Base-by-base conservation (phyloP, 441 rosid genomes). In the Heliophila coronopifolia region DNA sequence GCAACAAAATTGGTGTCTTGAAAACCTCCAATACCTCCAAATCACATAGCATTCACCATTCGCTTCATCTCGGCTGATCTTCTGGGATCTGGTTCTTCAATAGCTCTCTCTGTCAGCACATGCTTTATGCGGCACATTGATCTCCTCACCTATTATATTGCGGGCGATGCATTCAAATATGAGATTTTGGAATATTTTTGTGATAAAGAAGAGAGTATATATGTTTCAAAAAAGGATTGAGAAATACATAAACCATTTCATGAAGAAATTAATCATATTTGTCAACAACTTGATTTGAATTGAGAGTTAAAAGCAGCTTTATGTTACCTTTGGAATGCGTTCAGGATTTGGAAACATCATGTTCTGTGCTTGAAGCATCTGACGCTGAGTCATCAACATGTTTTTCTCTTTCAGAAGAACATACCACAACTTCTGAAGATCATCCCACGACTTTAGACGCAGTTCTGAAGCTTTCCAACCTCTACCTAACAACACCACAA, bases 381-480 rank as follows among this genome's bases (percentile, higher is more conserved):
- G 94, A 14, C 82, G 80, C 53, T 89, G 97, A 59, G 88, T 81
- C 93, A 86, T 83, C 73, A 93, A 67, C 99, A 88, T 52, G 75
- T 93, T 93, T 59, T 85, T 92, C 81, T 92, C 97, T 67, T 92
- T 88, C 5, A 92, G 58, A 16, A 93, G 69, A 60, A 93, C 94
- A 51, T 66, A 82, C 99, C 99, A 89, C n/a, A 86, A 78, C 74
- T 82, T 93, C 16, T 84, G 80, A 60, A 93, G 96, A 70, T 89
- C 84, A 4, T 82, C 89, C 96, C 97, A 93, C 3, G 94, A 80
- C 75, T 86, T 93, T 25, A 93, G 70, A 3, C 94, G 90, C 73
- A 93, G 72, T 67, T 93, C 97, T 35, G 81, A 66, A 54, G 96
- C 96, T 73, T 93, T 93, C 97, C 99, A 93, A 57, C 97, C 78